Evolutionary conservation across 495 filamentous ascomycete genomes (phyloP).

Genomic region (Aspergillus biplanus): DNA sequence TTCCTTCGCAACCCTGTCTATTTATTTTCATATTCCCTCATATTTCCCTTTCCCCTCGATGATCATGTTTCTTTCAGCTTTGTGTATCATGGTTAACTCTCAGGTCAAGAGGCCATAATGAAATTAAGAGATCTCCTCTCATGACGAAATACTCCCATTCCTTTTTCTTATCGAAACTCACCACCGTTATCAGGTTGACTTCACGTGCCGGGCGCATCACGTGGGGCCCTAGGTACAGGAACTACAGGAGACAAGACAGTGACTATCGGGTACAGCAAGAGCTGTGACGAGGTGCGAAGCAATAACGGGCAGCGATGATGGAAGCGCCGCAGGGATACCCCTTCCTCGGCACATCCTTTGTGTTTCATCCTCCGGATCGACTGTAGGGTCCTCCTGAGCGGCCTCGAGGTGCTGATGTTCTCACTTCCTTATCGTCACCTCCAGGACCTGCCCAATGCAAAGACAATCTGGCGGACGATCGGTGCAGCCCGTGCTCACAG

Average conservation of each 20-base stretch:
- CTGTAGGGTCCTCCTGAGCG: background rate
- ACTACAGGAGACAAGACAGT: background rate
- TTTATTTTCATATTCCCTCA: slow-evolving; percentile 21
- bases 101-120: slow-evolving; percentile 29
- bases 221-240: background rate
- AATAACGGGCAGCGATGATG: background rate
- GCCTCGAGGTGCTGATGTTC: background rate
- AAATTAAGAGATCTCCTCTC: slow-evolving; percentile 34
- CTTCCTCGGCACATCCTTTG: background rate
- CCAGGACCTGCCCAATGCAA: slow-evolving; percentile 15
- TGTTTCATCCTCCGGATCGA: background rate
- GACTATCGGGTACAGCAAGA: background rate
- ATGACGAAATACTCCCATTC: slow-evolving; percentile 18
- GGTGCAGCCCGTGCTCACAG: slow-evolving; percentile 13
- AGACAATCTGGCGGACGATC: slow-evolving; percentile 26
- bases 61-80: slow-evolving; percentile 25
- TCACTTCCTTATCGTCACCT: slow-evolving; percentile 5
- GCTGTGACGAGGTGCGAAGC: background rate
- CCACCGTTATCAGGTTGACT: background rate
- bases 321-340: background rate
- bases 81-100: slow-evolving; percentile 32
- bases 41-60: slow-evolving; percentile 22
- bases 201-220: slow-evolving; percentile 7
- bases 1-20: slow-evolving; percentile 28
- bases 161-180: background rate